phyloP scores from a whole-genome alignment of 176 grass and related monocot genomes.

The Cymbopogon citratus region DNA sequence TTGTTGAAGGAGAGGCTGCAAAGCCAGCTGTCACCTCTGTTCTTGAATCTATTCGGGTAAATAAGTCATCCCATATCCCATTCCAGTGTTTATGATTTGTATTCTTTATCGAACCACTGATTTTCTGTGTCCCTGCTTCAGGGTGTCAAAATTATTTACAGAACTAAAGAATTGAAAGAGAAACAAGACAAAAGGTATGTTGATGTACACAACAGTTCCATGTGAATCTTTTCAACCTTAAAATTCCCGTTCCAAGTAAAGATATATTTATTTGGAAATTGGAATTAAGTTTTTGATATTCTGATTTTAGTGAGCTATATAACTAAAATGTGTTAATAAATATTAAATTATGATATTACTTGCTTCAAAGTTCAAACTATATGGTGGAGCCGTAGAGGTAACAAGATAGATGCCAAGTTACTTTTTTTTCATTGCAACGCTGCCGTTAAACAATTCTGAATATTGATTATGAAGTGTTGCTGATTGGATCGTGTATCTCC shows the following conservation, averaged over 20 bases:
- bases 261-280: neutral
- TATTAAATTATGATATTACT: neutral
- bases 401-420: neutral
- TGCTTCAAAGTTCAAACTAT: slow-evolving; percentile 19
- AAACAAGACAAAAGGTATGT: slow-evolving; percentile 81
- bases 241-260: neutral
- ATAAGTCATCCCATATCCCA: neutral
- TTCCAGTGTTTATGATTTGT: neutral
- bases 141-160: slow-evolving; percentile 95
- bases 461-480: neutral
- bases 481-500: slow-evolving; percentile 4
- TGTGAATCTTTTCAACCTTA: neutral
- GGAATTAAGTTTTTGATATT: neutral
- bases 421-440: neutral
- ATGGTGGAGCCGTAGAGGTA: neutral
- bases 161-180: slow-evolving; percentile 92
- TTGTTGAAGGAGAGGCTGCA: slow-evolving; percentile 95
- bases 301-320: neutral
- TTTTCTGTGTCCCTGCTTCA: slow-evolving; percentile 24
- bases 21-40: slow-evolving; percentile 80
- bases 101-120: slow-evolving; percentile 6
- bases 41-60: slow-evolving; percentile 91
- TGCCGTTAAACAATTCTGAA: neutral
- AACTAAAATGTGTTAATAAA: neutral
- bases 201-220: neutral